These are phyloP conservation scores for Magnusiomyces magnusii DNA, from an alignment of 1,139 yeast genomes.

Conservation along the genomic window DNA sequence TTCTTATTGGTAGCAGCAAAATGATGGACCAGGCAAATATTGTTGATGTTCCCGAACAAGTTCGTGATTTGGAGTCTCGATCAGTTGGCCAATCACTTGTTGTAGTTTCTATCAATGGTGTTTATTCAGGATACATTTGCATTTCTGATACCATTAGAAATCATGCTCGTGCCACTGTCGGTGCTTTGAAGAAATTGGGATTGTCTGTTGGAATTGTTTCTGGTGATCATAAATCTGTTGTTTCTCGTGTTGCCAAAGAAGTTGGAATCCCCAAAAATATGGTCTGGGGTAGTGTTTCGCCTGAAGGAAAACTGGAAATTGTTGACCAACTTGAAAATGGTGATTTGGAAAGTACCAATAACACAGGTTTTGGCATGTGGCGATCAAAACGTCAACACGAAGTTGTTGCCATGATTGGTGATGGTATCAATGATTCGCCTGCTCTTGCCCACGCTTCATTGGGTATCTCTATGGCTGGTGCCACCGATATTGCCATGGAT, in stretches of 20 bases:
- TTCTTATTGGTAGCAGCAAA: conserved; percentile 52
- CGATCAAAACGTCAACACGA: conserved; percentile 5
- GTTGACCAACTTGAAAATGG: conserved; percentile 49
- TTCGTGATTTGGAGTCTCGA: conserved; percentile 15
- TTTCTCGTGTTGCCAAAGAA: conserved; percentile 54
- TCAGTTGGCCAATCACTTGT: conserved; percentile 29
- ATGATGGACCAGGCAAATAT: conserved; percentile 35
- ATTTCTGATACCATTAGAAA: conserved; percentile 63
- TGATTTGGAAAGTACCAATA: conserved; percentile 19
- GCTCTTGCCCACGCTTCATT: conserved; percentile 83
- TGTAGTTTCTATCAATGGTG: conserved; percentile 45
- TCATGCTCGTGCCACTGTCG: conserved; percentile 55
- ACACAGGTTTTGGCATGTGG: background rate
- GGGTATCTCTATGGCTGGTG: conserved; percentile 87
- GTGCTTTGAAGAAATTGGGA: conserved; percentile 47
- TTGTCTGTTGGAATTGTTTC: conserved; percentile 81
- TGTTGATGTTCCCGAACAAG: conserved; percentile 19
- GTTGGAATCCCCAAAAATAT: conserved; percentile 60
- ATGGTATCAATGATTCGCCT: conserved; percentile 95
- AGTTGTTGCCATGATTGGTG: conserved; percentile 83
- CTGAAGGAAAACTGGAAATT: conserved; percentile 66
- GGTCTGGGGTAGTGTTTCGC: conserved; percentile 71
- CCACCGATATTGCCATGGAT: conserved; percentile 94
- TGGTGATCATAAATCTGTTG: conserved; percentile 69
- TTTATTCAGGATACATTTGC: conserved; percentile 56